Evolutionary conservation across 176 grass and related monocot genomes (phyloP).

Genomic region (Calamus simplicifolius): DNA sequence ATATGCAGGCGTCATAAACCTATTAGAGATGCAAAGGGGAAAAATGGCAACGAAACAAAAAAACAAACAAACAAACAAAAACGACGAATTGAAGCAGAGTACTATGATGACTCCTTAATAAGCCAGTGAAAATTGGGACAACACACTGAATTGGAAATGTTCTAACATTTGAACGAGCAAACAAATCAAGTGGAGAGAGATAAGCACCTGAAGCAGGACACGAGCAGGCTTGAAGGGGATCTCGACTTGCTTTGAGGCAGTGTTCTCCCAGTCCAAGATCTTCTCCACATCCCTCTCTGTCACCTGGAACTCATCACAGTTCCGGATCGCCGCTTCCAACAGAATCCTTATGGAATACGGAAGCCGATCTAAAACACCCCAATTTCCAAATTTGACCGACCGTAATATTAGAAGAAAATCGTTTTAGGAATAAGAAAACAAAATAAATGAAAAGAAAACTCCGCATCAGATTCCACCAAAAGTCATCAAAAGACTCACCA

Average conservation of each 20-base stretch:
- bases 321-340: conserved; percentile 83
- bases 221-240: conserved; percentile 95
- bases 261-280: conserved; percentile 93
- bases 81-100: too few relatives aligned
- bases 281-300: conserved; percentile 74
- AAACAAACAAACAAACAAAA: too few relatives aligned
- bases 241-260: conserved; percentile 74
- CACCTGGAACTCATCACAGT: conserved; percentile 92
- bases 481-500: conserved; percentile 26
- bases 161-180: neutral
- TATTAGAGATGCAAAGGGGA: too few relatives aligned
- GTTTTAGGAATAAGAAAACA: neutral
- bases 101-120: too few relatives aligned
- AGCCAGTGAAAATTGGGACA: too few relatives aligned
- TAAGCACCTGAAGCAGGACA: conserved; percentile 74
- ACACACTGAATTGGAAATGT: too few relatives aligned
- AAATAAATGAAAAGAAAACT: conserved; percentile 1
- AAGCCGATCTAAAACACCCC: conserved; percentile 49
- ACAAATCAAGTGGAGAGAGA: neutral
- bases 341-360: conserved; percentile 88
- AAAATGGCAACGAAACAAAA: too few relatives aligned
- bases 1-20: too few relatives aligned
- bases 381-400: too few relatives aligned
- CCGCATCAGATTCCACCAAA: neutral
- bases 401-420: neutral